Evolutionary conservation across 768 basidiomycete species (phyloP).

Genomic region (Xerocomus potaroensis): DNA sequence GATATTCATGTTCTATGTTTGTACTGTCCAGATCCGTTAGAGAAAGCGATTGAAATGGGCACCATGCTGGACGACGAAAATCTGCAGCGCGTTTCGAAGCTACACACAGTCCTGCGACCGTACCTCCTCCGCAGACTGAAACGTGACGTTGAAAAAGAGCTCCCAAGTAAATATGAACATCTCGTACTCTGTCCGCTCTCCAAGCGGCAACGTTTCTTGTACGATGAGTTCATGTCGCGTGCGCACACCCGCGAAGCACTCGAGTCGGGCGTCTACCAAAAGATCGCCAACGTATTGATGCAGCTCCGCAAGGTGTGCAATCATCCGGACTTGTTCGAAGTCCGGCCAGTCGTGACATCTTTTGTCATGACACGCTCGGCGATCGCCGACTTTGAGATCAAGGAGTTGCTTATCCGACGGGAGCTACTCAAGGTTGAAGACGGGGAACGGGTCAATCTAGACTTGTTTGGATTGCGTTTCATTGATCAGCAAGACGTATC

Average conservation of each 20-base stretch:
- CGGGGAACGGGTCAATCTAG: slow-evolving; percentile 55
- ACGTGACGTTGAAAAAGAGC: slow-evolving; percentile 93
- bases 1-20: background rate
- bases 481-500: slow-evolving; percentile 52
- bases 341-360: slow-evolving; percentile 76
- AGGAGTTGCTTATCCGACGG: slow-evolving; percentile 83
- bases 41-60: slow-evolving; percentile 89
- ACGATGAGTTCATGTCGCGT: slow-evolving; percentile 94
- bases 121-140: slow-evolving; percentile 96
- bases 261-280: slow-evolving; percentile 80
- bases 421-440: slow-evolving; percentile 54
- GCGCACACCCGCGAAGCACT: slow-evolving; percentile 80
- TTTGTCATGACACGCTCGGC: slow-evolving; percentile 74
- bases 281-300: slow-evolving; percentile 95
- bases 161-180: slow-evolving; percentile 93
- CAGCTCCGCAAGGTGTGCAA: slow-evolving; percentile 96
- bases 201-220: slow-evolving; percentile 90
- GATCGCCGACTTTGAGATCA: slow-evolving; percentile 75
- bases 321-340: slow-evolving; percentile 90
- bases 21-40: slow-evolving; percentile 73
- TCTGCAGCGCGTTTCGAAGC: slow-evolving; percentile 75
- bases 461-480: slow-evolving; percentile 61
- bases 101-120: slow-evolving; percentile 94
- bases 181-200: slow-evolving; percentile 84
- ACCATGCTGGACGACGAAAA: slow-evolving; percentile 75